phyloP scores from a whole-genome alignment of 169 alveolate species.

The Babesia caballi region DNA sequence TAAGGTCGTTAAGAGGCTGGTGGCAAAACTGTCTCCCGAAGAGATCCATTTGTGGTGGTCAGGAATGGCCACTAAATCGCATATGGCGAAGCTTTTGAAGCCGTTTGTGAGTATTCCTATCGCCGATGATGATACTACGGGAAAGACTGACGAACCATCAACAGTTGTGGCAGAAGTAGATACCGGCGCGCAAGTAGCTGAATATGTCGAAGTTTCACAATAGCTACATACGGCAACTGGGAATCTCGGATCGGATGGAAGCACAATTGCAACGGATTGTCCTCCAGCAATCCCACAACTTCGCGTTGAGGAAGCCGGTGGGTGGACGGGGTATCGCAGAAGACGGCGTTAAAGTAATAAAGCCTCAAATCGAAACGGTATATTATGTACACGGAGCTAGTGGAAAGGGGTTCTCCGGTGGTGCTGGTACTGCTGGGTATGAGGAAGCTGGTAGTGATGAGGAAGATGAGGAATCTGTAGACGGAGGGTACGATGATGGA shows the following conservation, averaged over 20 bases:
- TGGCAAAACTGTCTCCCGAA: not conserved
- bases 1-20: not conserved
- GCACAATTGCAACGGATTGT: too few relatives aligned
- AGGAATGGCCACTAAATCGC: not conserved
- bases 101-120: too few relatives aligned
- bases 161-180: too few relatives aligned
- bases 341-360: conserved; percentile 3
- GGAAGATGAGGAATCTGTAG: too few relatives aligned
- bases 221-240: too few relatives aligned
- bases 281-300: too few relatives aligned
- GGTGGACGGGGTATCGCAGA: not conserved
- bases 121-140: too few relatives aligned
- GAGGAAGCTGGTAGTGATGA: not conserved
- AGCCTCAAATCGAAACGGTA: conserved; percentile 39
- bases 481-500: too few relatives aligned
- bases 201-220: too few relatives aligned
- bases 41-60: not conserved
- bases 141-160: too few relatives aligned
- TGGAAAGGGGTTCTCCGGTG: not conserved
- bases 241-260: too few relatives aligned
- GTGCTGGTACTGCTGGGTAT: not conserved
- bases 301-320: not conserved
- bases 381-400: not conserved
- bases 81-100: not conserved
- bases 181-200: too few relatives aligned